phyloP scores from a whole-genome alignment of 2,329 filamentous ascomycete species.

The Macrophomina tecta region DNA sequence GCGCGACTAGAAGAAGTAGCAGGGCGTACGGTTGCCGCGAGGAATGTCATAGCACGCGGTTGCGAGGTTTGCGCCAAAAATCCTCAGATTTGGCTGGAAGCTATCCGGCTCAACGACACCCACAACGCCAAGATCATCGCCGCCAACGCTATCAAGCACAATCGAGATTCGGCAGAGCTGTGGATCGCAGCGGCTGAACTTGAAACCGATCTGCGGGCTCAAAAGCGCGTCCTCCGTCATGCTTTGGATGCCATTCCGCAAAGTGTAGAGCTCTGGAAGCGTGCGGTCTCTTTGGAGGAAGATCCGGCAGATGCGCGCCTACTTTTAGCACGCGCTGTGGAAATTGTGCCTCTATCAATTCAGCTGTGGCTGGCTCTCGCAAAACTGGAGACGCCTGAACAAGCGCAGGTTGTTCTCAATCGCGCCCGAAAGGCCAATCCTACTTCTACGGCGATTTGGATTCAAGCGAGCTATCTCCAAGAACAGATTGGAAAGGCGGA shows the following conservation, averaged over 20 bases:
- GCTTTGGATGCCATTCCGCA: conserved; percentile 92
- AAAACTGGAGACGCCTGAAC: conserved; percentile 84
- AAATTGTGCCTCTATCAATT: conserved; percentile 90
- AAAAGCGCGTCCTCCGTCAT: conserved; percentile 90
- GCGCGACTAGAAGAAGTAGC: conserved; percentile 91
- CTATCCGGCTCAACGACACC: conserved; percentile 88
- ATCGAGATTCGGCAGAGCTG: conserved; percentile 82
- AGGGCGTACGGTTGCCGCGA: conserved; percentile 86
- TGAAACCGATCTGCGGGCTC: conserved; percentile 80
- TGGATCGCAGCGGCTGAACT: conserved; percentile 97
- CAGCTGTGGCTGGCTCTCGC: conserved; percentile 96
- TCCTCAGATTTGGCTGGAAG: conserved; percentile 96
- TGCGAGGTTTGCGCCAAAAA: conserved; percentile 89
- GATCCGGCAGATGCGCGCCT: conserved; percentile 85
- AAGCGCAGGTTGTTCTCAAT: conserved; percentile 94
- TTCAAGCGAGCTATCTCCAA: conserved; percentile 88
- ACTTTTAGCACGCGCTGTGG: conserved; percentile 90
- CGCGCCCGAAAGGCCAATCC: conserved; percentile 92
- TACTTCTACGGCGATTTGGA: conserved; percentile 94
- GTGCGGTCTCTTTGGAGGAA: conserved; percentile 93
- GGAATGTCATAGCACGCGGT: conserved; percentile 85
- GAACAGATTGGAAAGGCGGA: conserved; percentile 83
- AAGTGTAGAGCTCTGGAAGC: conserved; percentile 97
- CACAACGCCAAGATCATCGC: conserved; percentile 96
- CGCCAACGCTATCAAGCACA: conserved; percentile 89